Evolutionary conservation across 768 basidiomycete species (phyloP), one percentile per base, ranked within the genome.

Genomic region (Sistotremastrum suecicum): DNA sequence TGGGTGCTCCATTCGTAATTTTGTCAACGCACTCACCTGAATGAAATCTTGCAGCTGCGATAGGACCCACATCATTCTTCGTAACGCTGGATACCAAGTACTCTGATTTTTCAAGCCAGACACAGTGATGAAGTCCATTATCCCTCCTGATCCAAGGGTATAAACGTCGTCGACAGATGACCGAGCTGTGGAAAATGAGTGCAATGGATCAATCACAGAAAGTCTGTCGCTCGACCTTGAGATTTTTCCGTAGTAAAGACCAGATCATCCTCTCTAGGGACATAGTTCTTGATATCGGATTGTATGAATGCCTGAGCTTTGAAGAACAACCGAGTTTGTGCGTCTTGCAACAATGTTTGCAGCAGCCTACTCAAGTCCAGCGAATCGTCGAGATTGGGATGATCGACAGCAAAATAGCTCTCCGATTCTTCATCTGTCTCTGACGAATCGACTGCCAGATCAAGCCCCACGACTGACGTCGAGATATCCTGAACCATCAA

Each of bases 261-360:
- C 41, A 98, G 63, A 59, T 97, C 92, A 51, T 79, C 83, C 2
- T 70, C 62, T 50, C 76, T 83, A 0, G 89, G 80, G 1, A 71
- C 69, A 60, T 83, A 97, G 54, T 86, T 80, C 51, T 82, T 68
- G 34, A 98, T 88, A 43, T 97, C 94, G 33, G 76, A 74, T 56
- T 91, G 85, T 33, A 99, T 78, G 39, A 95, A 72, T 1, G 87
- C 75, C 62, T 98, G 92, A 5, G 92, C 92, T 59, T 95, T 85
- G 73, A 98, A 98, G 54, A 97, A 90, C 40, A 98, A 61, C 45
- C 91, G 66, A 8, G 95, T 97, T 67, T 98, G 94, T 1, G 92
- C 90, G 58, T 98, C 94, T 59, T 97, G 92, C 30, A 97, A 63
- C 0, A 97, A 81, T 78, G 91, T 88, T 57, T 83, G 76, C 41